A percentile compares a stretch with the other conserved stretches of the same genome.
Conservation (phyloP, 768 basidiomycete species). For the Termitomyces sp. region DNA sequence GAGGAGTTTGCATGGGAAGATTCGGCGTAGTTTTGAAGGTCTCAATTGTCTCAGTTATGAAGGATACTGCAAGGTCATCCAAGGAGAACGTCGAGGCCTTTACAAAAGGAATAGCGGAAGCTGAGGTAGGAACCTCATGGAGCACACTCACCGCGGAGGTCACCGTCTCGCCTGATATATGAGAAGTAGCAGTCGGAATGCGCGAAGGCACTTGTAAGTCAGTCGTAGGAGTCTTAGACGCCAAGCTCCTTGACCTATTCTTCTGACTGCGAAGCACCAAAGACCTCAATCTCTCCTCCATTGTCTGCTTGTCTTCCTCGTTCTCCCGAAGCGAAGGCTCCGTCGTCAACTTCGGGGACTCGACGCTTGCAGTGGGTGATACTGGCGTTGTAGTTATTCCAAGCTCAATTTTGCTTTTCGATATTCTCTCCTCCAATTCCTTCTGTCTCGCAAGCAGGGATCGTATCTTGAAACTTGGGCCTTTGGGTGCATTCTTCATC, state of each 20-base stretch:
- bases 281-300: constrained; percentile 37
- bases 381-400: constrained; percentile 5
- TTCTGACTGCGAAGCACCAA: constrained; percentile 36
- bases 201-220: constrained; percentile 5
- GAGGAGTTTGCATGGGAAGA: constrained; percentile 3
- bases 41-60: constrained; percentile 55
- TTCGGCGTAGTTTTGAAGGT: constrained; percentile 27
- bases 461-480: constrained; percentile 33
- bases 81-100: constrained; percentile 25
- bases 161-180: neutral
- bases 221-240: constrained; percentile 1
- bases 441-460: constrained; percentile 36
- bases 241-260: constrained; percentile 15
- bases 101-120: constrained; percentile 11
- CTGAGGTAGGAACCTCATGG: neutral
- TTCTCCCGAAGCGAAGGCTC: neutral
- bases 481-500: constrained; percentile 32
- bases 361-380: neutral
- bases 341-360: neutral
- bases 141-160: neutral
- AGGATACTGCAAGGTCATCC: constrained; percentile 51
- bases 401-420: constrained; percentile 31
- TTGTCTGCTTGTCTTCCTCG: constrained; percentile 24
- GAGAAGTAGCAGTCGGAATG: neutral
- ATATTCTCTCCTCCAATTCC: constrained; percentile 40